Percentiles rank a stretch among this genome's conserved stretches.
Evolutionary conservation across 345 rosid genomes (phyloP).

Genomic region (Carallia pectinifolia): DNA sequence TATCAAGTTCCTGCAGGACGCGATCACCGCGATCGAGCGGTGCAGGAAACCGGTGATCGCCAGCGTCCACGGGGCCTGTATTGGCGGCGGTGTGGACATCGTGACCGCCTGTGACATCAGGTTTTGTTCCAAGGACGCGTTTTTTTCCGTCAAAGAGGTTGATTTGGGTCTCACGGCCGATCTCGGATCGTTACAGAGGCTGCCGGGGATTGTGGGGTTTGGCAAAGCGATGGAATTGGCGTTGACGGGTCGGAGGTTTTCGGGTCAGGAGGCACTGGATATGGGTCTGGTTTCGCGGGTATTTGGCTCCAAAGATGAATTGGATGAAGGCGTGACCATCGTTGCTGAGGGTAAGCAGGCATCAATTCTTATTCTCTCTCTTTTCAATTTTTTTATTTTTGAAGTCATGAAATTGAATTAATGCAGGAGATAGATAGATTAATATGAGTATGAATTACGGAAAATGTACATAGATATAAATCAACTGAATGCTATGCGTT

Average conservation of each 20-base stretch:
- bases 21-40: conserved; percentile 68
- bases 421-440: too few relatives aligned
- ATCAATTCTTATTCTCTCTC: neutral
- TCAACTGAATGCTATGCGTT: too few relatives aligned
- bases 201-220: conserved; percentile 67
- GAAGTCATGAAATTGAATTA: neutral
- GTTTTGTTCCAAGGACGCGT: conserved; percentile 57
- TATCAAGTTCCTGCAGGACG: conserved; percentile 60
- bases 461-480: too few relatives aligned
- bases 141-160: conserved; percentile 78
- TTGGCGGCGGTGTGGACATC: conserved; percentile 69
- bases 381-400: neutral
- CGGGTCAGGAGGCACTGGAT: conserved; percentile 67
- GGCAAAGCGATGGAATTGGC: conserved; percentile 74
- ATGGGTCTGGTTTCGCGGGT: conserved; percentile 70
- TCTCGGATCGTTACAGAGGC: conserved; percentile 81
- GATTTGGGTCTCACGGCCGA: conserved; percentile 79
- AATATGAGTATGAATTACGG: too few relatives aligned
- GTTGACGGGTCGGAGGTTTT: conserved; percentile 61
- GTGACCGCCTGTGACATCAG: conserved; percentile 80
- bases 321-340: conserved; percentile 43
- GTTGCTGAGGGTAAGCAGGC: conserved; percentile 60
- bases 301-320: conserved; percentile 54
- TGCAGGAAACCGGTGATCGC: conserved; percentile 88
- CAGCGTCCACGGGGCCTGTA: conserved; percentile 66